Percentiles rank a stretch among this genome's conserved stretches.
phyloP scores from a whole-genome alignment of 495 filamentous ascomycete species.

The Pseudomonodictys pantanalensis region DNA sequence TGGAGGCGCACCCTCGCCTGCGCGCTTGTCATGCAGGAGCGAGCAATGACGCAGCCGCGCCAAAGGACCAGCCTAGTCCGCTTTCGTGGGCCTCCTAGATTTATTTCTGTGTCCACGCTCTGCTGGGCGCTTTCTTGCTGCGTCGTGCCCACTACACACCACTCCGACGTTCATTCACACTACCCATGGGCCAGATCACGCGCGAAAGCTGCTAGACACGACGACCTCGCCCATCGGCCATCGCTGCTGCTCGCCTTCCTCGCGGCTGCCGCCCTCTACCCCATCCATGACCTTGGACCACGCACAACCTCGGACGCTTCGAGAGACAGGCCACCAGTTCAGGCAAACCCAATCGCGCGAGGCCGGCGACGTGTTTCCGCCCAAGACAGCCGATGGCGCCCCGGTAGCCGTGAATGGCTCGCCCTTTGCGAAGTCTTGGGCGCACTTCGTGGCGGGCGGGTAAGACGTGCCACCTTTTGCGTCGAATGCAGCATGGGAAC shows the following conservation, averaged over 20 bases:
- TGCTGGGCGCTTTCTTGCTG: no score
- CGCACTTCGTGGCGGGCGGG: constrained; percentile 86
- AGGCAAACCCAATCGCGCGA: constrained; percentile 55
- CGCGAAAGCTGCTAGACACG: no score
- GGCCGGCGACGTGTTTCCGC: constrained; percentile 56
- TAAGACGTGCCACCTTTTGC: constrained; percentile 44
- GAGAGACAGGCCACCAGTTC: constrained; percentile 11
- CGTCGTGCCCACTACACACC: no score
- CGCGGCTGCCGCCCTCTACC: no score
- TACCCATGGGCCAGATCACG: no score
- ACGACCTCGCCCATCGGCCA: background rate
- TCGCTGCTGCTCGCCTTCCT: background rate
- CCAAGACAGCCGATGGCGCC: constrained; percentile 39
- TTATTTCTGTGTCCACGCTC: no score
- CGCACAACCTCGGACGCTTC: constrained; percentile 14
- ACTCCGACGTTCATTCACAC: no score
- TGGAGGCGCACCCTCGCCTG: background rate
- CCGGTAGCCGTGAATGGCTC: constrained; percentile 42
- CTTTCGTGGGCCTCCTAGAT: background rate
- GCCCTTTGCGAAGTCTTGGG: constrained; percentile 74
- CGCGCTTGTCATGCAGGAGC: background rate
- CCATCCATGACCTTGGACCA: constrained; percentile 30
- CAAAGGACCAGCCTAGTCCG: background rate
- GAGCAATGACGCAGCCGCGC: background rate
- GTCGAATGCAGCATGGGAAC: background rate